Evolutionary conservation across 2,329 filamentous ascomycete genomes (phyloP).

Genomic region (Diplodia intermedia): DNA sequence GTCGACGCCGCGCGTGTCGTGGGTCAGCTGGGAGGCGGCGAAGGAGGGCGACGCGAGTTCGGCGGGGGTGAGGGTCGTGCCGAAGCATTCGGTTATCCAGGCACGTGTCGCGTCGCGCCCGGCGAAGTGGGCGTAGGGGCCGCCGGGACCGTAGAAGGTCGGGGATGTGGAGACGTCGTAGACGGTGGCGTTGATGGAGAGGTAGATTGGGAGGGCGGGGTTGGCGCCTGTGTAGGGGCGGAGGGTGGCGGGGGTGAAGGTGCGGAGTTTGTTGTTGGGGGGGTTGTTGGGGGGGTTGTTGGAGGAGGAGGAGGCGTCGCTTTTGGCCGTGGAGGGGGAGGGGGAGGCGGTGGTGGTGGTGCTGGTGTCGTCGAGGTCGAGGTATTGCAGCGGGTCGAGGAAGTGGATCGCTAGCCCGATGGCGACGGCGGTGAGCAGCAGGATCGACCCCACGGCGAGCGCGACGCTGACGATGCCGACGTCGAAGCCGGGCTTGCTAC

Average conservation of each 20-base stretch:
- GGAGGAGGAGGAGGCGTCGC: neutral
- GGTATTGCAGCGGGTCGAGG: slow-evolving; percentile 27
- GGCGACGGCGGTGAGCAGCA: slow-evolving; percentile 9
- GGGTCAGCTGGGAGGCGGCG: slow-evolving; percentile 36
- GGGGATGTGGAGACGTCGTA: slow-evolving; percentile 42
- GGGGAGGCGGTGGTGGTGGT: neutral
- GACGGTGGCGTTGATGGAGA: slow-evolving; percentile 43
- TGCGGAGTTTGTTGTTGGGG: neutral
- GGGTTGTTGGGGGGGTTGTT: neutral
- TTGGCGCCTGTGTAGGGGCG: slow-evolving; percentile 39
- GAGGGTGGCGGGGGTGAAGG: slow-evolving; percentile 37
- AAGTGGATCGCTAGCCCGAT: slow-evolving; percentile 11
- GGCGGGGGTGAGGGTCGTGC: slow-evolving; percentile 16
- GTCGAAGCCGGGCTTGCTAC: neutral
- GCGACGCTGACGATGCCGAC: neutral
- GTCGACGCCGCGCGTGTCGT: slow-evolving; percentile 38
- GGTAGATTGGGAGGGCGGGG: slow-evolving; percentile 39
- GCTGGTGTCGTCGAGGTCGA: neutral
- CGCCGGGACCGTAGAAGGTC: slow-evolving; percentile 42
- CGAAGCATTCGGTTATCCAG: slow-evolving; percentile 45
- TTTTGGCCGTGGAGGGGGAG: neutral
- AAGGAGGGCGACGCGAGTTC: neutral
- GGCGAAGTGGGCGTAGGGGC: slow-evolving; percentile 42
- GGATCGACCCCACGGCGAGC: slow-evolving; percentile 5
- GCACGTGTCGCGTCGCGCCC: slow-evolving; percentile 42